Evolutionary conservation across 805 yeast genomes (phyloP).

Genomic region (Pichia californica): DNA sequence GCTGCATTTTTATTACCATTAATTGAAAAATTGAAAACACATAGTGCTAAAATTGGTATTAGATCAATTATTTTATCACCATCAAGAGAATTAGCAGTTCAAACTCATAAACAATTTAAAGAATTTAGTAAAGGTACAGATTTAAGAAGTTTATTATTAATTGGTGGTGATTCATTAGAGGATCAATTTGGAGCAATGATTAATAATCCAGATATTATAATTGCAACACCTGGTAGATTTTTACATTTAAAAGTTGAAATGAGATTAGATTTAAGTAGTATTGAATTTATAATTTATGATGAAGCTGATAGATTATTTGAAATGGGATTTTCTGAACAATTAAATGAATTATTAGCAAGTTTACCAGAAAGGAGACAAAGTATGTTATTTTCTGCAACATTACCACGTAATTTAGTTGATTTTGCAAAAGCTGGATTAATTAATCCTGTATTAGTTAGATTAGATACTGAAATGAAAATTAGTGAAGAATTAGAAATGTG

Average conservation of each 20-base stretch:
- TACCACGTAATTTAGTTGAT: conserved; percentile 87
- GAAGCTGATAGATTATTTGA: conserved; percentile 97
- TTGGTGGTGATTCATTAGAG: conserved; percentile 98
- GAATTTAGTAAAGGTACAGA: conserved; percentile 85
- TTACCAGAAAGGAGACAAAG: conserved; percentile 84
- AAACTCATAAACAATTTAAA: conserved; percentile 80
- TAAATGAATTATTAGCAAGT: conserved; percentile 80
- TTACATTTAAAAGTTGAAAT: conserved; percentile 93
- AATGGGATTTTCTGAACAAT: conserved; percentile 91
- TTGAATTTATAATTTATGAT: conserved; percentile 90
- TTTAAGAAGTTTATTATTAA: conserved; percentile 69
- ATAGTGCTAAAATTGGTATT: conserved; percentile 81
- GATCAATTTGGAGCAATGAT: conserved; percentile 92
- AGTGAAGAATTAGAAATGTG: conserved; percentile 90
- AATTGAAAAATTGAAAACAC: conserved; percentile 76
- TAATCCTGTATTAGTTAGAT: conserved; percentile 85
- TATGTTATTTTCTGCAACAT: conserved; percentile 86
- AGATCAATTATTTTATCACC: conserved; percentile 90
- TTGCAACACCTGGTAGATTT: conserved; percentile 98
- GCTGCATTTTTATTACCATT: conserved; percentile 94
- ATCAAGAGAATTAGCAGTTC: conserved; percentile 92
- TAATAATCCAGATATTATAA: conserved; percentile 87
- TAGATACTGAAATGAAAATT: conserved; percentile 88
- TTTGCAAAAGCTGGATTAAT: conserved; percentile 95
- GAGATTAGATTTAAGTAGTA: conserved; percentile 74